phyloP scores from a whole-genome alignment of 371 early-diverging fungal species.

The Capillidium heterosporum region DNA sequence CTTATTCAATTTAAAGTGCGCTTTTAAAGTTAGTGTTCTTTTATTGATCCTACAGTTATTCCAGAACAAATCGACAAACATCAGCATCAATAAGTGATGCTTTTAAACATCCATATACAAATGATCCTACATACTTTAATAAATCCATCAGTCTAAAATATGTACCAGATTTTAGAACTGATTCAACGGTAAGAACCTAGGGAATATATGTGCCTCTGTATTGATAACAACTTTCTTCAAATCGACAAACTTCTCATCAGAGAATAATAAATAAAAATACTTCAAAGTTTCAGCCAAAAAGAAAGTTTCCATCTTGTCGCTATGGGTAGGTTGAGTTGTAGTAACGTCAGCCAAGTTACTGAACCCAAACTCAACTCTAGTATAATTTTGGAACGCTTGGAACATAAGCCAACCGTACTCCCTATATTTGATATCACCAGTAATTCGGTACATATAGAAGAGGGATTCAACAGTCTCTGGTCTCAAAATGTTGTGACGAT shows the following conservation, averaged over 20 bases:
- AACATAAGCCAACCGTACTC: constrained; percentile 85
- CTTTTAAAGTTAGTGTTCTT: too few species aligned
- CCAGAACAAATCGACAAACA: too few species aligned
- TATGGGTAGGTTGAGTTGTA: constrained; percentile 19
- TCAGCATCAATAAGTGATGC: too few species aligned
- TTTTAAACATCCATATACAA: too few species aligned
- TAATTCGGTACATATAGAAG: constrained; percentile 64
- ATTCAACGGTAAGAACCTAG: too few species aligned
- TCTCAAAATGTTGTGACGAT: constrained; percentile 50
- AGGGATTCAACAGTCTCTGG: constrained; percentile 85
- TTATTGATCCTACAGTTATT: too few species aligned
- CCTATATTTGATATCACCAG: constrained; percentile 63
- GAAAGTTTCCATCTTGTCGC: constrained; percentile 57
- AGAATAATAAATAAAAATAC: constrained; percentile 78
- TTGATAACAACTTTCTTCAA: constrained; percentile 68
- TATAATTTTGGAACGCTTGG: constrained; percentile 57
- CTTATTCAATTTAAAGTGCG: too few species aligned
- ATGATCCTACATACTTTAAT: too few species aligned
- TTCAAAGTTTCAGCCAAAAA: constrained; percentile 82
- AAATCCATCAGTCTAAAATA: too few species aligned
- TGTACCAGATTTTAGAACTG: too few species aligned
- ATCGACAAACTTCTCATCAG: constrained; percentile 11
- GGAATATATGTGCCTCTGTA: constrained; percentile 75
- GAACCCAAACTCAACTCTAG: constrained; percentile 31
- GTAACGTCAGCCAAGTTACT: constrained; percentile 34